Evolutionary conservation across 2,329 filamentous ascomycete genomes (phyloP).

Genomic region (Tetracladium maxilliforme): DNA sequence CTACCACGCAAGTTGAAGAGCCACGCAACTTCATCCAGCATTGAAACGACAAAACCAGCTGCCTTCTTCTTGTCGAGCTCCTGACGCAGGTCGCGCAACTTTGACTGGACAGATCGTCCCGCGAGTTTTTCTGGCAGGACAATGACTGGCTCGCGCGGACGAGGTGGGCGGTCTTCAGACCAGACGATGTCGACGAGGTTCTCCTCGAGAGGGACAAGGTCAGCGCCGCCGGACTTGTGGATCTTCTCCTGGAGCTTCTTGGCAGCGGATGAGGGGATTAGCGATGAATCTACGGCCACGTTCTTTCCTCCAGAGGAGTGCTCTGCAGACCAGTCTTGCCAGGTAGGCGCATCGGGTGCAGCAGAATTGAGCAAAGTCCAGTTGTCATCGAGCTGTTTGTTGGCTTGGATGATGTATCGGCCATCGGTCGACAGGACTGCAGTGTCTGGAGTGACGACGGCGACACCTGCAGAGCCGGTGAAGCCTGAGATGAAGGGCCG

Average conservation of each 20-base stretch:
- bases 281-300: constrained; percentile 80
- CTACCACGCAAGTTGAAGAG: constrained; percentile 92
- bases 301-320: constrained; percentile 75
- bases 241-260: constrained; percentile 74
- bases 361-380: constrained; percentile 90
- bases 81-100: constrained; percentile 76
- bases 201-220: constrained; percentile 57
- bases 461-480: constrained; percentile 86
- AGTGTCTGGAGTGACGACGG: constrained; percentile 72
- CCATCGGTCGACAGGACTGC: constrained; percentile 90
- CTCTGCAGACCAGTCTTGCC: constrained; percentile 90
- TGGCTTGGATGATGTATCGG: constrained; percentile 93
- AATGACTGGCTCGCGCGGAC: constrained; percentile 62
- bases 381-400: constrained; percentile 79
- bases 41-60: constrained; percentile 76
- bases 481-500: constrained; percentile 90
- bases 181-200: constrained; percentile 92
- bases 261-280: constrained; percentile 61
- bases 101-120: constrained; percentile 70
- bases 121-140: constrained; percentile 59
- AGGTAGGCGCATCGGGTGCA: constrained; percentile 84
- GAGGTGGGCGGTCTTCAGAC: constrained; percentile 56
- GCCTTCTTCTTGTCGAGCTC: constrained; percentile 84
- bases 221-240: constrained; percentile 68
- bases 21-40: constrained; percentile 96